Conservation (phyloP, 202 grass and related monocot genomes). For the Setaria viridis region DNA sequence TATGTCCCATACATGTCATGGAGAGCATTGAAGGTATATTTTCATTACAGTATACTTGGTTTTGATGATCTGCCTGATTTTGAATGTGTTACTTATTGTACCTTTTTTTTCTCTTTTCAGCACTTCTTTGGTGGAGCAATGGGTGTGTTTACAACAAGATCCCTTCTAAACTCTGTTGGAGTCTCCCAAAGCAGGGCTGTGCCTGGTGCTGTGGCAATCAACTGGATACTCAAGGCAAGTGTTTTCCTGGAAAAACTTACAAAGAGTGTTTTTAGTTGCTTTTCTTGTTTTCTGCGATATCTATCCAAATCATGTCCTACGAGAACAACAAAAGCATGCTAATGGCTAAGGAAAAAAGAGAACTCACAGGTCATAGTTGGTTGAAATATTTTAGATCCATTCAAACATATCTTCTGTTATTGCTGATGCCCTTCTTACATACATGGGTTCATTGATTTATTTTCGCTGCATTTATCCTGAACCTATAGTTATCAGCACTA, state of each 20-base stretch:
- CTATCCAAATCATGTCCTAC: neutral
- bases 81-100: slow-evolving; percentile 1
- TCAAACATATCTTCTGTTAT: neutral
- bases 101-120: slow-evolving; percentile 43
- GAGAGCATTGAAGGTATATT: slow-evolving; percentile 93
- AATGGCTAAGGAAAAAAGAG: neutral
- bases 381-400: neutral
- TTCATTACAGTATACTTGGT: neutral
- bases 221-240: slow-evolving; percentile 98
- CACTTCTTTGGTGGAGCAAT: slow-evolving; percentile 99
- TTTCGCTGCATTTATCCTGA: neutral
- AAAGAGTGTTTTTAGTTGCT: neutral
- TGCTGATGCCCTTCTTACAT: neutral
- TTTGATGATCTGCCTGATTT: slow-evolving; percentile 20
- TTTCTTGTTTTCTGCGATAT: neutral
- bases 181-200: slow-evolving; percentile 85
- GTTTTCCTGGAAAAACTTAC: neutral
- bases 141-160: slow-evolving; percentile 95
- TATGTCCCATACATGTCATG: slow-evolving; percentile 99
- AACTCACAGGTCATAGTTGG: neutral
- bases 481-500: neutral
- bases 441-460: neutral
- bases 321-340: neutral
- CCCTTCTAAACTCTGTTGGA: slow-evolving; percentile 87
- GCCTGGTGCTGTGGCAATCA: slow-evolving; percentile 96